These are phyloP conservation scores for Sporothrix protearum DNA, from an alignment of 2,329 filamentous ascomycete species.

Conservation along the genomic window DNA sequence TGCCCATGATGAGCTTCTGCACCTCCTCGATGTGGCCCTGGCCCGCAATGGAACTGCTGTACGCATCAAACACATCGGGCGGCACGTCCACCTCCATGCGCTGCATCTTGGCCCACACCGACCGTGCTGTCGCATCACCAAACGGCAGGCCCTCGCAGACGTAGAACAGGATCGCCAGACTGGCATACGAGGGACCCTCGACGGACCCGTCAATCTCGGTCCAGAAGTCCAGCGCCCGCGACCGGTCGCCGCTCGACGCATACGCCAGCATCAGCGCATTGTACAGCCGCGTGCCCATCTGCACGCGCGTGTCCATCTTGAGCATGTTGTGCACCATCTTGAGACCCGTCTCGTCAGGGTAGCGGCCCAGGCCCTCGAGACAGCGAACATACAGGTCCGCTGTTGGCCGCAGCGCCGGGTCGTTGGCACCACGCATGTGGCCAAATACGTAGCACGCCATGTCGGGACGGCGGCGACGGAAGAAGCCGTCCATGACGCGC, in stretches of 20 bases:
- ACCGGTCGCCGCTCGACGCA: conserved; percentile 61
- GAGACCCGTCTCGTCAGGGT: conserved; percentile 52
- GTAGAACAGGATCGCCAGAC: conserved; percentile 75
- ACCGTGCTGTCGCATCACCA: conserved; percentile 57
- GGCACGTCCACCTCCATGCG: conserved; percentile 77
- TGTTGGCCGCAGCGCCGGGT: conserved; percentile 61
- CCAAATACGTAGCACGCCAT: conserved; percentile 85
- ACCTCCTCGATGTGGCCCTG: conserved; percentile 68
- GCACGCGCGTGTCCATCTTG: conserved; percentile 82
- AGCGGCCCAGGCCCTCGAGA: conserved; percentile 68
- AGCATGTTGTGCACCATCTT: conserved; percentile 85
- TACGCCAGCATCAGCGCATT: conserved; percentile 89
- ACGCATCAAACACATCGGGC: conserved; percentile 68
- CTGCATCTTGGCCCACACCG: conserved; percentile 68
- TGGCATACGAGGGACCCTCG: conserved; percentile 83
- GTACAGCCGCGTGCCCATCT: conserved; percentile 69
- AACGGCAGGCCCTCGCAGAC: conserved; percentile 64
- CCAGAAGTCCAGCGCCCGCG: conserved; percentile 75
- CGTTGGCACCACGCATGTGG: conserved; percentile 81
- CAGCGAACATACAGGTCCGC: conserved; percentile 72
- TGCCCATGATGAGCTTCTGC: conserved; percentile 61
- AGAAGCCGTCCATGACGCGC: conserved; percentile 77
- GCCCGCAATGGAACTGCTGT: conserved; percentile 70
- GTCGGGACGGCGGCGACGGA: conserved; percentile 68
- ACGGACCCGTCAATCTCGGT: conserved; percentile 72